Conservation (phyloP, 2,329 filamentous ascomycete species). For the Hymenoscyphus fructigenus region DNA sequence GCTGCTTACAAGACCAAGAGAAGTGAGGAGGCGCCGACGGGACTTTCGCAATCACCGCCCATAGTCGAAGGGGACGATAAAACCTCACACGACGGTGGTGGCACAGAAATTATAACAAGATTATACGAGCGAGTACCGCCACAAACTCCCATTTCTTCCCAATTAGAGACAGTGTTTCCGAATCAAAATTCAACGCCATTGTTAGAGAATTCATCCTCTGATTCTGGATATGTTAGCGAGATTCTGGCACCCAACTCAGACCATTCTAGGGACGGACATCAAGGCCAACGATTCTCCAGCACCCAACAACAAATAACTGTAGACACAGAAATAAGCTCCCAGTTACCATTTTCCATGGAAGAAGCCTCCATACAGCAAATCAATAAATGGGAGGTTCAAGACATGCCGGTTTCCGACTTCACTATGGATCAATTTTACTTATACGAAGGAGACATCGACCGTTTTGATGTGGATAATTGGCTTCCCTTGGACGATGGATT, state of each 20-base stretch:
- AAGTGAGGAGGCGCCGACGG: not conserved
- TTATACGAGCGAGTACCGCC: not conserved
- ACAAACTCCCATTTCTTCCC: not conserved
- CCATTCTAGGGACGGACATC: not conserved
- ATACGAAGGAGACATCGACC: not conserved
- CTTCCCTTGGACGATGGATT: not conserved
- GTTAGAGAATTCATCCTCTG: not conserved
- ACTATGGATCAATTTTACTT: not conserved
- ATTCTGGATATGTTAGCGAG: not conserved
- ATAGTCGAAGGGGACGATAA: not conserved
- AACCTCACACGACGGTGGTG: not conserved
- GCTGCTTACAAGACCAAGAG: not conserved
- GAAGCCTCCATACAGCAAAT: not conserved
- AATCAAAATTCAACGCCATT: not conserved
- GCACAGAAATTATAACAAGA: not conserved
- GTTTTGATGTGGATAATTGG: not conserved
- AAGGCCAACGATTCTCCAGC: not conserved
- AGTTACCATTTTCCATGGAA: not conserved
- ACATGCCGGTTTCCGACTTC: not conserved
- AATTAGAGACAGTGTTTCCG: not conserved
- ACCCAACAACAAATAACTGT: not conserved
- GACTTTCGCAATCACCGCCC: not conserved
- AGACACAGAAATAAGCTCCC: not conserved
- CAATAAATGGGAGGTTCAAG: not conserved
- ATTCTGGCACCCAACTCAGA: not conserved